Conservation (phyloP, 179 eudicot species). For the Camellia oleifera region DNA sequence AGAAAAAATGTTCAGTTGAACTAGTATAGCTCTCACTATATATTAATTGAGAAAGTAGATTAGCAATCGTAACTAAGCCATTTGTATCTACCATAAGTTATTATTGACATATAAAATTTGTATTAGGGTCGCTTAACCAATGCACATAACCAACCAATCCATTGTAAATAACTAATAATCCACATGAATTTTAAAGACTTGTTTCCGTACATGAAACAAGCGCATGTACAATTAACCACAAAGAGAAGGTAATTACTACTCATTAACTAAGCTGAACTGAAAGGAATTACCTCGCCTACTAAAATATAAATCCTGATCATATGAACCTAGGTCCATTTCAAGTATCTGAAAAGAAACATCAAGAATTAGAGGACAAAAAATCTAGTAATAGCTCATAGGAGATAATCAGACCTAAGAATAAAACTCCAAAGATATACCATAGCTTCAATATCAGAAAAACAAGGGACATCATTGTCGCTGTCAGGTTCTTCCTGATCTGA, state of each 20-base stretch:
- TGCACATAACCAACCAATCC: not conserved
- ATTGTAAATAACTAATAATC: not conserved
- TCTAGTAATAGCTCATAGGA: not conserved
- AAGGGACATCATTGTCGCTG: constrained; percentile 67
- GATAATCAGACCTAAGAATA: constrained; percentile 10
- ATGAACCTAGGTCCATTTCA: constrained; percentile 48
- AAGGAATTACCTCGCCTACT: constrained; percentile 34
- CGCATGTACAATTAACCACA: constrained; percentile 7
- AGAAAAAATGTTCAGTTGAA: not conserved
- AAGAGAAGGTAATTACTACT: not conserved
- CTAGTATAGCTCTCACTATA: no score
- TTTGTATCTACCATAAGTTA: not conserved
- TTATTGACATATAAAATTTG: not conserved
- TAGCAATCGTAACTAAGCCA: not conserved
- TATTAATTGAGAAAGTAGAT: not conserved
- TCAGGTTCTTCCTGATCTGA: constrained; percentile 66
- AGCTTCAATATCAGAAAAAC: constrained; percentile 87
- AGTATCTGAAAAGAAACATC: constrained; percentile 41
- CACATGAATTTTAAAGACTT: not conserved
- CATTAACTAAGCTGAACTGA: not conserved
- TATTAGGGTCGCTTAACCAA: not conserved
- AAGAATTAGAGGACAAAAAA: constrained; percentile 11
- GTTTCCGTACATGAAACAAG: constrained; percentile 1
- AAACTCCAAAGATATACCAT: constrained; percentile 49
- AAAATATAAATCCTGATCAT: constrained; percentile 31